These are phyloP conservation scores for Bertia moriformis DNA, from an alignment of 2,329 filamentous ascomycete genomes.

Conservation along the genomic window DNA sequence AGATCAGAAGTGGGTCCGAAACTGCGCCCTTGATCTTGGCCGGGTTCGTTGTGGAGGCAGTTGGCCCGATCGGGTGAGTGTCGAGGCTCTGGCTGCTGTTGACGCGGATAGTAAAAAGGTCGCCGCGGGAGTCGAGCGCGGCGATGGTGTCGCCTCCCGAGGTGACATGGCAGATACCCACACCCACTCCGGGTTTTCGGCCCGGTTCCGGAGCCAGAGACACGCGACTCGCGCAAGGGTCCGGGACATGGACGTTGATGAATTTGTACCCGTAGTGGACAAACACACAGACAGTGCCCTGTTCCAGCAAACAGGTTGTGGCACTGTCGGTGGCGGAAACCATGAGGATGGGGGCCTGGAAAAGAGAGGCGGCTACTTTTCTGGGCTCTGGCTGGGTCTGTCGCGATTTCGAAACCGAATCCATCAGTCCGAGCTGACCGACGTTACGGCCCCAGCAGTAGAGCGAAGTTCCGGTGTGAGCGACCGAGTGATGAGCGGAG, in stretches of 20 bases:
- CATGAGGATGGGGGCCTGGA: constrained; percentile 53
- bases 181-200: constrained; percentile 49
- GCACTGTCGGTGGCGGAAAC: constrained; percentile 83
- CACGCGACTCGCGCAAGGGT: constrained; percentile 53
- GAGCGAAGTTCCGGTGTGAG: constrained; percentile 65
- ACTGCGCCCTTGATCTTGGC: constrained; percentile 76
- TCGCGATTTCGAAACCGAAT: constrained; percentile 83
- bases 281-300: constrained; percentile 82
- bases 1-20: constrained; percentile 66
- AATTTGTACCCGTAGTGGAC: constrained; percentile 94
- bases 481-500: constrained; percentile 81
- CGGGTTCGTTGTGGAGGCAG: constrained; percentile 77
- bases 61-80: constrained; percentile 22
- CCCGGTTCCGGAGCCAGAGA: too few relatives aligned
- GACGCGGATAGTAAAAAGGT: constrained; percentile 74
- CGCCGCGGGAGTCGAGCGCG: constrained; percentile 68
- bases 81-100: constrained; percentile 47
- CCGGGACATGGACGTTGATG: constrained; percentile 62
- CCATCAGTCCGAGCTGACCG: constrained; percentile 84
- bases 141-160: constrained; percentile 86
- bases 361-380: constrained; percentile 62
- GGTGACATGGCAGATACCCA: constrained; percentile 65
- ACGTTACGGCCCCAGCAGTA: constrained; percentile 94
- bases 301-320: constrained; percentile 72
- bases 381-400: constrained; percentile 71